Percentiles rank a stretch among this genome's conserved stretches.
Conservation (phyloP, 208 protist genomes). For the Tritrichomonas musculus region DNA sequence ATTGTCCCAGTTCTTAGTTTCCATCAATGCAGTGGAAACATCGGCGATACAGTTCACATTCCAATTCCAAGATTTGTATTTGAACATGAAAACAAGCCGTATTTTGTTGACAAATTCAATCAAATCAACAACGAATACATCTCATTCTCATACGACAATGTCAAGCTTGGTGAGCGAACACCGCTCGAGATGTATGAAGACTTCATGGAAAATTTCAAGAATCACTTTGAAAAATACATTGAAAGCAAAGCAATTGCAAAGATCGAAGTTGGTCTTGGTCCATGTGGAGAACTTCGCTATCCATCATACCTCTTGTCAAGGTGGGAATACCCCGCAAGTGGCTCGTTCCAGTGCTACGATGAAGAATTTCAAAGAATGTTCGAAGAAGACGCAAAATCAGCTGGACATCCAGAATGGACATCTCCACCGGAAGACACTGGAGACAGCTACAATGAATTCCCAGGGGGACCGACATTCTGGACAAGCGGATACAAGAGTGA, state of each 20-base stretch:
- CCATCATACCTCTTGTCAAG: slow-evolving; percentile 53
- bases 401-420: neutral
- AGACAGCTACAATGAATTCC: neutral
- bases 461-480: neutral
- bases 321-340: slow-evolving; percentile 56
- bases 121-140: slow-evolving; percentile 57
- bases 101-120: slow-evolving; percentile 52
- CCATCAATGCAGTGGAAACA: slow-evolving; percentile 64
- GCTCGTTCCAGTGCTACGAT: slow-evolving; percentile 41
- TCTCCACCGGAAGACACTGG: neutral
- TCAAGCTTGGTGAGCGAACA: slow-evolving; percentile 52
- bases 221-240: neutral
- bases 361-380: neutral
- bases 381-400: neutral
- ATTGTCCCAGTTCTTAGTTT: neutral
- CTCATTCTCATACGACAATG: slow-evolving; percentile 53
- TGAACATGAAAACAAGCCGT: slow-evolving; percentile 37
- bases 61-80: slow-evolving; percentile 58
- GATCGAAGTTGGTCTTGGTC: neutral
- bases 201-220: slow-evolving; percentile 52
- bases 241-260: neutral
- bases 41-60: slow-evolving; percentile 61
- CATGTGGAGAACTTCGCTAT: slow-evolving; percentile 61
- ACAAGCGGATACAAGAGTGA: neutral
- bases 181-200: slow-evolving; percentile 60